phyloP scores from a whole-genome alignment of 176 grass and related monocot species.

The Thinopyrum elongatum region DNA sequence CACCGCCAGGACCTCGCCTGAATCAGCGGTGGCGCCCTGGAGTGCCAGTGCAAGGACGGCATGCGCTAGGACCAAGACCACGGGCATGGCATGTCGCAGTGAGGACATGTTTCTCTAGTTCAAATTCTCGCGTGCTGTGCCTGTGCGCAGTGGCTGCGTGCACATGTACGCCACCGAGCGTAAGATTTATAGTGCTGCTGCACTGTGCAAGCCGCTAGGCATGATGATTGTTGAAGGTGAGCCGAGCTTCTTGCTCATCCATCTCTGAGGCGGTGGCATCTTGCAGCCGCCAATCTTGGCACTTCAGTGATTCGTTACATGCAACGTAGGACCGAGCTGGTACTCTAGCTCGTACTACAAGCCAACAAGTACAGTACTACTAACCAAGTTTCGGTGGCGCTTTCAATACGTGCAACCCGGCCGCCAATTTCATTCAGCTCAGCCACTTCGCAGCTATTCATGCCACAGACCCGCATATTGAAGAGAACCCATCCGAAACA shows the following conservation, averaged over 20 bases:
- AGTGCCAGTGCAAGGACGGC: background rate
- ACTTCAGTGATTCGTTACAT: background rate
- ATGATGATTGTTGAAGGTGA: background rate
- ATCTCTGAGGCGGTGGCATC: background rate
- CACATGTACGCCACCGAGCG: background rate
- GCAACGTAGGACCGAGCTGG: background rate
- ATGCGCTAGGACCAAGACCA: background rate
- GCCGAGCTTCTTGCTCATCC: slow-evolving; percentile 43
- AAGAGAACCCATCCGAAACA: background rate
- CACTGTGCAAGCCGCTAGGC: background rate
- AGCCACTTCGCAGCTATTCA: background rate
- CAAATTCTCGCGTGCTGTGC: background rate
- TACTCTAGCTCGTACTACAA: slow-evolving; percentile 4
- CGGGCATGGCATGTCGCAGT: background rate
- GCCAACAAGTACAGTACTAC: background rate
- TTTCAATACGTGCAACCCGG: background rate
- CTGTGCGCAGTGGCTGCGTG: background rate
- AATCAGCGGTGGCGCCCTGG: background rate
- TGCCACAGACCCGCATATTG: background rate
- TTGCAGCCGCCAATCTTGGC: background rate
- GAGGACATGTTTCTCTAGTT: background rate
- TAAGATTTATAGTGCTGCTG: background rate
- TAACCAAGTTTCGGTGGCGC: background rate
- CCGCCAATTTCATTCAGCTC: background rate
- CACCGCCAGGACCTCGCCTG: slow-evolving; percentile 38